Percentiles rank a stretch among this genome's conserved stretches.
Conservation (phyloP, 257 asterid species). For the Nicotiana tomentosiformis region DNA sequence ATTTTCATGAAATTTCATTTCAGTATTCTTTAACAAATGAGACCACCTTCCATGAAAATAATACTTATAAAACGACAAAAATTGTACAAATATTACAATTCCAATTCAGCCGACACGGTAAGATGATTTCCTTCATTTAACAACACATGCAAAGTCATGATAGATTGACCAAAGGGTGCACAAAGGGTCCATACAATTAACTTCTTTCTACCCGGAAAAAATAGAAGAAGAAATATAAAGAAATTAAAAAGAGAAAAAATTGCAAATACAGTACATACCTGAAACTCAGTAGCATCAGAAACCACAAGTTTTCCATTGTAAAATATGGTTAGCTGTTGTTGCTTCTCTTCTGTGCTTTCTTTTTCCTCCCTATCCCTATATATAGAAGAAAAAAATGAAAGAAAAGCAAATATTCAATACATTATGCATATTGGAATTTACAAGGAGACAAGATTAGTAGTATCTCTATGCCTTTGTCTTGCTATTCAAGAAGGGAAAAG, state of each 20-base stretch:
- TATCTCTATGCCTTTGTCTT: too few relatives aligned
- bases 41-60: not conserved
- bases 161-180: not conserved
- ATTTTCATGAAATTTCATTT: not conserved
- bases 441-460: too few relatives aligned
- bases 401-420: not conserved
- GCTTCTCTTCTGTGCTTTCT: slow-evolving; percentile 3
- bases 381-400: not conserved
- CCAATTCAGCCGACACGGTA: not conserved
- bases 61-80: not conserved
- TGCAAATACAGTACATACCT: slow-evolving; percentile 5
- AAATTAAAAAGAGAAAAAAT: not conserved
- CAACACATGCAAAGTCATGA: not conserved
- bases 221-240: slow-evolving; percentile 7
- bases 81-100: not conserved
- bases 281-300: slow-evolving; percentile 48
- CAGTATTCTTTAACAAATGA: not conserved
- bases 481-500: too few relatives aligned
- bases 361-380: not conserved
- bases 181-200: slow-evolving; percentile 10
- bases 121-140: not conserved
- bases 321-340: slow-evolving; percentile 39
- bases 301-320: slow-evolving; percentile 42
- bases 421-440: not conserved
- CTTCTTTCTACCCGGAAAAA: not conserved